Evolutionary conservation across 75 land plant genomes (phyloP), one percentile per base, ranked within the genome.

Genomic region (Picea glauca): DNA sequence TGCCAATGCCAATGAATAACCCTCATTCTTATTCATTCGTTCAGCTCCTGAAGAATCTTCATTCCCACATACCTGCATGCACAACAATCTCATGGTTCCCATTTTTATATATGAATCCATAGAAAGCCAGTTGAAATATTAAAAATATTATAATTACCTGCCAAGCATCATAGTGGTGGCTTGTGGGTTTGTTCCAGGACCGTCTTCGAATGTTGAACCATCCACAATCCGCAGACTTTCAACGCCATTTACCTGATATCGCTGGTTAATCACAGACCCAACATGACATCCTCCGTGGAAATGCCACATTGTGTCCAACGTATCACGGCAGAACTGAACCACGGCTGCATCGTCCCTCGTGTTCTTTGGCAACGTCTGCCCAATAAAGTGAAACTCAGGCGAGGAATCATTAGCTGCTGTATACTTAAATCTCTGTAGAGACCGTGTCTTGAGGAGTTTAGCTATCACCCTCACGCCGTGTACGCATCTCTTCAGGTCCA

Each of bases 131-230:
- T 26, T 26, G 26, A 26, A 26, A 5, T 7, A 0, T 60, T 60
- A 61, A 61, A 62, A 62, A 26, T 26, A 26, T 1, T 63, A 6
- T 66, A 26, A 20, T 15, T 20, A 92, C 90, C 93, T 87, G 58
- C 93, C 93, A 21, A 92, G 86, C 92, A 92, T 92, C 92, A 92
- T 86, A 32, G 84, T 82, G n/a, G 93, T 90, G 38, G 93, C 93
- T 58, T 92, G 93, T 30, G 93, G 93, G 58, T 92, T 92, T 26
- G 93, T 87, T 32, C 93, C 93, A 13, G 93, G 92, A 0, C 90
- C 84, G 31, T 15, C 33, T 68, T 74, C 58, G 72, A 90, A 92
- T 6, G 90, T 86, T 15, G 92, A 87, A 15, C 93, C 93, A 76
- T 92, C 93, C 15, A 92, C 61, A 8, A 92, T 85, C 63, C 93